These are phyloP conservation scores for Uncinocarpus reesii DNA, from an alignment of 2,329 filamentous ascomycete genomes.

Conservation along the genomic window DNA sequence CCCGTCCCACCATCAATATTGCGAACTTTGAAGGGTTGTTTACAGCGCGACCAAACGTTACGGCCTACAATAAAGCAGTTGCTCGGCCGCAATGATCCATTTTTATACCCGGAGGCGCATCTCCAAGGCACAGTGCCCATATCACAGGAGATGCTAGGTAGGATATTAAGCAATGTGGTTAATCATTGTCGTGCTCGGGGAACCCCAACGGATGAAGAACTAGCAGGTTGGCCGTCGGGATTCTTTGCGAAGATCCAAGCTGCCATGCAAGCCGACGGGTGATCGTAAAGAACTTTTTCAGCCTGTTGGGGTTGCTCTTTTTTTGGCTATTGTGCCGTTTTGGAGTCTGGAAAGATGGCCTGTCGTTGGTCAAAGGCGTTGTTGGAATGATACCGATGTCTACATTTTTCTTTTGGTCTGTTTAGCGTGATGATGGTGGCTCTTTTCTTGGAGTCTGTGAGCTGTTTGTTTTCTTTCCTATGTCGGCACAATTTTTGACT, in stretches of 20 bases:
- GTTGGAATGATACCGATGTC: slow-evolving; percentile 13
- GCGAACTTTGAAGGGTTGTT: slow-evolving; percentile 47
- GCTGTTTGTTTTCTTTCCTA: background rate
- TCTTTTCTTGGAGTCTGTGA: background rate
- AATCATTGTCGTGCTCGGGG: slow-evolving; percentile 49
- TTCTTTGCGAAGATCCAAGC: slow-evolving; percentile 41
- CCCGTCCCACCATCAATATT: slow-evolving; percentile 47
- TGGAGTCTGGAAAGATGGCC: too few species aligned
- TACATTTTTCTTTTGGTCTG: too few species aligned
- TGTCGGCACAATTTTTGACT: background rate
- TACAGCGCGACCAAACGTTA: slow-evolving; percentile 48
- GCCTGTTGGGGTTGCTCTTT: background rate
- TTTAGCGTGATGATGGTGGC: background rate
- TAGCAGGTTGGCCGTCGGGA: slow-evolving; percentile 39
- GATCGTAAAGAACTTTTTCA: slow-evolving; percentile 14
- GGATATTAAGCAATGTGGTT: slow-evolving; percentile 51
- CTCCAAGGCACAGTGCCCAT: slow-evolving; percentile 40
- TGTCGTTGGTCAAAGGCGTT: too few species aligned
- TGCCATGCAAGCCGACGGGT: slow-evolving; percentile 34
- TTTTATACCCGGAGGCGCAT: slow-evolving; percentile 47
- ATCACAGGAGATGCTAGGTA: slow-evolving; percentile 49
- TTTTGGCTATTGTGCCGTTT: slow-evolving; percentile 12
- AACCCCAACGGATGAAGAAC: slow-evolving; percentile 48
- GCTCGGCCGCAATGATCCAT: slow-evolving; percentile 46
- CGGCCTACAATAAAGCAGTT: slow-evolving; percentile 50